Evolutionary conservation across 495 filamentous ascomycete genomes (phyloP).

Genomic region (Hypomontagnella submonticulosa): DNA sequence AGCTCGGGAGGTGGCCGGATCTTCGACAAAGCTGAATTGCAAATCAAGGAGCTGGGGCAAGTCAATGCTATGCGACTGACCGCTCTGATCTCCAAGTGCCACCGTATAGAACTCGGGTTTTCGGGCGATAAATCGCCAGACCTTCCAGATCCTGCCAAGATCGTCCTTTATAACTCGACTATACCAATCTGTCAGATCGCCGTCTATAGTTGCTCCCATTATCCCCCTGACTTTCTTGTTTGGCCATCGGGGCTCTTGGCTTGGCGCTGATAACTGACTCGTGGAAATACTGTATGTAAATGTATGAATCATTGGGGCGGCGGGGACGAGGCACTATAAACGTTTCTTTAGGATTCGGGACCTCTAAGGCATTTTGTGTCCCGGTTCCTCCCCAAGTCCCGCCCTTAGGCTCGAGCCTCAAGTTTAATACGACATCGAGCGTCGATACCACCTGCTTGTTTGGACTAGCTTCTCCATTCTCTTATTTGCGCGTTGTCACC

Average conservation of each 20-base stretch:
- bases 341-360: constrained; percentile 20
- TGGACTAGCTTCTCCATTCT: constrained; percentile 32
- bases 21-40: constrained; percentile 37
- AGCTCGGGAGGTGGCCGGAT: constrained; percentile 31
- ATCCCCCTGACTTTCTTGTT: constrained; percentile 33
- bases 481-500: constrained; percentile 9
- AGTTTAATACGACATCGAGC: constrained; percentile 35
- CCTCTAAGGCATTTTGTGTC: constrained; percentile 27
- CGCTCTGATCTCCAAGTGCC: constrained; percentile 1
- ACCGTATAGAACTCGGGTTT: constrained; percentile 23
- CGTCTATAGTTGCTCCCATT: constrained; percentile 23
- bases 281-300: constrained; percentile 25
- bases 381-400: constrained; percentile 24
- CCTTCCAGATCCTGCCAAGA: constrained; percentile 39
- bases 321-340: constrained; percentile 10
- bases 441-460: constrained; percentile 38
- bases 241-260: constrained; percentile 27
- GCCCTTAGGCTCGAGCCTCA: constrained; percentile 36
- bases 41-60: constrained; percentile 22
- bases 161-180: constrained; percentile 16
- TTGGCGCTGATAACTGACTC: constrained; percentile 14
- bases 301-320: constrained; percentile 24
- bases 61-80: constrained; percentile 28
- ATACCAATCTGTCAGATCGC: constrained; percentile 30
- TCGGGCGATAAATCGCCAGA: constrained; percentile 20